phyloP scores from a whole-genome alignment of 495 filamentous ascomycete species.

The Cercophora newfieldiana region DNA sequence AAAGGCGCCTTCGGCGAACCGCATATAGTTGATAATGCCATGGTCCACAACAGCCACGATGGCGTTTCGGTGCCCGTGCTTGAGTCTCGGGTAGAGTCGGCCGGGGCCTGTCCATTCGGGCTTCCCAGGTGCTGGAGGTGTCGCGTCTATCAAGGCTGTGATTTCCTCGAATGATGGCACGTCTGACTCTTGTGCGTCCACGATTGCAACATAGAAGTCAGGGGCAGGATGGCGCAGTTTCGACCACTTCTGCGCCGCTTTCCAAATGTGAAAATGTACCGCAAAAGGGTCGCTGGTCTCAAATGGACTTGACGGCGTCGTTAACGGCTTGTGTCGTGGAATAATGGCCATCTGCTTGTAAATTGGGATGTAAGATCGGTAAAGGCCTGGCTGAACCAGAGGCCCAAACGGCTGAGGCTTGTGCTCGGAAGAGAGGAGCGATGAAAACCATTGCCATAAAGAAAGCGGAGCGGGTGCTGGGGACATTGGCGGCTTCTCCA shows the following conservation, averaged over 20 bases:
- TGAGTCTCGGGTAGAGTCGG: conserved; percentile 64
- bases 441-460: conserved; percentile 47
- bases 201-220: conserved; percentile 79
- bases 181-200: conserved; percentile 67
- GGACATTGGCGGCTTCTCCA: conserved; percentile 4
- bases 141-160: conserved; percentile 63
- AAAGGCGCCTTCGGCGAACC: conserved; percentile 77
- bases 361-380: conserved; percentile 75
- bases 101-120: conserved; percentile 50
- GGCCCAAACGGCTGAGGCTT: conserved; percentile 55
- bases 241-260: conserved; percentile 61
- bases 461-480: conserved; percentile 12
- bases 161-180: conserved; percentile 75
- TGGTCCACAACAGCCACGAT: conserved; percentile 86
- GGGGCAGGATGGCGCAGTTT: conserved; percentile 74
- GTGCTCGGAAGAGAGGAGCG: conserved; percentile 29
- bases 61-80: conserved; percentile 81
- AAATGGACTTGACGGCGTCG: conserved; percentile 25
- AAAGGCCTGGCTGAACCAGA: conserved; percentile 71
- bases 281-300: conserved; percentile 57
- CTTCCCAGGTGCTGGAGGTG: conserved; percentile 62
- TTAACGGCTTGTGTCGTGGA: conserved; percentile 60
- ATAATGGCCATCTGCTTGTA: conserved; percentile 76
- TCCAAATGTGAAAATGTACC: conserved; percentile 77
- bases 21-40: conserved; percentile 84